Percentiles rank a stretch among this genome's conserved stretches.
Evolutionary conservation across 2,329 filamentous ascomycete species (phyloP).

Genomic region (Colletotrichum echinochloae): DNA sequence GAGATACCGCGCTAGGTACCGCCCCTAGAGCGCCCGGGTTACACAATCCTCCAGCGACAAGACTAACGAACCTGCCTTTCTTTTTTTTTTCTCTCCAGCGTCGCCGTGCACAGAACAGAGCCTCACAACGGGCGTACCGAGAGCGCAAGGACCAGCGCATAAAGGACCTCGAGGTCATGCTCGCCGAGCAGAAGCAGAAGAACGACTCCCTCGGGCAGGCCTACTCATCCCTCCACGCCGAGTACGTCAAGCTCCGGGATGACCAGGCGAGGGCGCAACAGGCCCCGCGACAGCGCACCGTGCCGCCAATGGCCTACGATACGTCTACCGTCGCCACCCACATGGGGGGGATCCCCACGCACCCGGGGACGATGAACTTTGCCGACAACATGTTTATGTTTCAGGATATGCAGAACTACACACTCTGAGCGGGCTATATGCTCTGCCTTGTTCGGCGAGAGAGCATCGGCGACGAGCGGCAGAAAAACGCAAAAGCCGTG

Average conservation of each 20-base stretch:
- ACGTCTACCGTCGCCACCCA: conserved; percentile 16
- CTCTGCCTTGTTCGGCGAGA: conserved; percentile 2
- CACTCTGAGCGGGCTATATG: conserved; percentile 36
- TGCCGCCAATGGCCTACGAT: conserved; percentile 38
- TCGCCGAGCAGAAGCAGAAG: conserved; percentile 64
- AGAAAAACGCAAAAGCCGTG: conserved; percentile 13
- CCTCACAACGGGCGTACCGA: conserved; percentile 49
- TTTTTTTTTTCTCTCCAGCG: conserved; percentile 41
- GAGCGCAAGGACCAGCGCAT: conserved; percentile 67
- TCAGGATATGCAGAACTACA: conserved; percentile 44
- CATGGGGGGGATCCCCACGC: conserved; percentile 41
- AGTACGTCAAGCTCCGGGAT: conserved; percentile 54
- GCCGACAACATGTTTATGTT: conserved; percentile 50
- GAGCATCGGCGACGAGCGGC: conserved; percentile 16
- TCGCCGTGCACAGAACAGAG: conserved; percentile 49
- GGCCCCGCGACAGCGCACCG: conserved; percentile 27
- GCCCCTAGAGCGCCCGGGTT: background rate
- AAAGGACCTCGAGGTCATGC: conserved; percentile 70
- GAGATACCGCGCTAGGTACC: background rate
- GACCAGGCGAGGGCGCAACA: conserved; percentile 32
- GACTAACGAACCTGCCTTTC: conserved; percentile 22
- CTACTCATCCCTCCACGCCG: conserved; percentile 62
- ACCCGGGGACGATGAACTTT: conserved; percentile 42
- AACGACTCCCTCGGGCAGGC: conserved; percentile 67
- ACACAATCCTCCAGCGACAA: background rate